Conservation (phyloP, 108 stramenopile genomes). For the Craspedostauros australis region DNA sequence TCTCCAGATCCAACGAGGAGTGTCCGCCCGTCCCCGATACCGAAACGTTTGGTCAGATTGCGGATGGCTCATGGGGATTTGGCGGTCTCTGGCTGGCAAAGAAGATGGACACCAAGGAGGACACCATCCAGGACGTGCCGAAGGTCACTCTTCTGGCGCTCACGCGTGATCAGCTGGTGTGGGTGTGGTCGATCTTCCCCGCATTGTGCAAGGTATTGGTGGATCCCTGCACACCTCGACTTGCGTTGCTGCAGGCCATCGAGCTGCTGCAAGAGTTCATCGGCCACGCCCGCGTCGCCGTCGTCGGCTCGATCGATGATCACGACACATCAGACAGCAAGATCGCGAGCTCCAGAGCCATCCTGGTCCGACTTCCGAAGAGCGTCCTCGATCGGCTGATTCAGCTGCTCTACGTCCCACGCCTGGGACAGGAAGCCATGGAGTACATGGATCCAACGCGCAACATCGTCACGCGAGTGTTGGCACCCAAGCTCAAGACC, state of each 20-base stretch:
- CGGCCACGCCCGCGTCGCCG: conserved; percentile 25
- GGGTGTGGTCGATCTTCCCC: conserved; percentile 43
- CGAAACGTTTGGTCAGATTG: conserved; percentile 31
- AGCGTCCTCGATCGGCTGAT: conserved; percentile 49
- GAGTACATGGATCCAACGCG: conserved; percentile 72
- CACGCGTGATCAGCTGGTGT: conserved; percentile 19
- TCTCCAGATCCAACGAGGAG: conserved; percentile 34
- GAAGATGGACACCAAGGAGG: conserved; percentile 57
- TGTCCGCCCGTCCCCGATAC: conserved; percentile 22
- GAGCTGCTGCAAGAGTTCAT: conserved; percentile 48
- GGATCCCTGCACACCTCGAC: conserved; percentile 21
- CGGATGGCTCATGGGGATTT: conserved; percentile 56
- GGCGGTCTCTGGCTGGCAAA: conserved; percentile 69
- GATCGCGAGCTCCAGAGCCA: conserved; percentile 44
- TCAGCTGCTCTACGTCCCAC: conserved; percentile 62
- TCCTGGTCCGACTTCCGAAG: conserved; percentile 58
- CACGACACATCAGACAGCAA: conserved; percentile 10
- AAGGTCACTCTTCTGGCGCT: conserved; percentile 19
- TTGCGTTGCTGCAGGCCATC: conserved; percentile 27
- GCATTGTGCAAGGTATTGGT: conserved; percentile 29
- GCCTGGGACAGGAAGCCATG: conserved; percentile 64
- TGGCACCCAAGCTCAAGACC: conserved; percentile 45
- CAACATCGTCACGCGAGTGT: conserved; percentile 59
- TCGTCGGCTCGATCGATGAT: conserved; percentile 23
- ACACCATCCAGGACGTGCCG: conserved; percentile 26